Evolutionary conservation across 1,139 yeast genomes (phyloP).

Genomic region (Nematodospora anomalae): DNA sequence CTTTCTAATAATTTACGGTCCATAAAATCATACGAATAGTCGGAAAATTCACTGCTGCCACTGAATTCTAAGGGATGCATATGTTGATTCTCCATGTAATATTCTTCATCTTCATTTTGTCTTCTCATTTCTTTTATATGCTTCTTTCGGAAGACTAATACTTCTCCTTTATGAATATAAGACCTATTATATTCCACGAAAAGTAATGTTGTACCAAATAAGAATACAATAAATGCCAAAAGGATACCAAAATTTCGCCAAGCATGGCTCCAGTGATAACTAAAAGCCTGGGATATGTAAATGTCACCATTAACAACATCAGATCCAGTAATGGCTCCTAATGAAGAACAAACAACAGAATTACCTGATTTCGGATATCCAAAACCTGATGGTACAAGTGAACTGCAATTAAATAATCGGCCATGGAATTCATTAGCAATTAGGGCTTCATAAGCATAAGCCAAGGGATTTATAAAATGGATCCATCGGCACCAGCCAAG

Average conservation of each 20-base stretch:
- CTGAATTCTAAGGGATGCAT: conserved; percentile 16
- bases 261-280: conserved; percentile 56
- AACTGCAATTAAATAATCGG: conserved; percentile 47
- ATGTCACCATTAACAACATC: conserved; percentile 55
- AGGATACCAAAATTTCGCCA: conserved; percentile 87
- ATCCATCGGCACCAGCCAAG: conserved; percentile 69
- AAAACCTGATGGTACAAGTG: conserved; percentile 50
- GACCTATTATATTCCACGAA: conserved; percentile 70
- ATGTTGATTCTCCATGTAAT: conserved; percentile 8
- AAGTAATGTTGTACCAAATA: conserved; percentile 53
- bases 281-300: conserved; percentile 48
- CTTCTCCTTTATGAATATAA: conserved; percentile 81
- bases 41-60: conserved; percentile 22
- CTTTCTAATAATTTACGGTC: conserved; percentile 12
- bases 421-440: conserved; percentile 57
- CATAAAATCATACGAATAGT: conserved; percentile 33
- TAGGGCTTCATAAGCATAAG: conserved; percentile 55
- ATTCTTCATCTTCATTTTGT: conserved; percentile 11
- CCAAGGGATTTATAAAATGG: conserved; percentile 56
- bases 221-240: conserved; percentile 54
- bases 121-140: conserved; percentile 9
- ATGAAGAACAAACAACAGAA: conserved; percentile 55
- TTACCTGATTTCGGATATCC: conserved; percentile 30
- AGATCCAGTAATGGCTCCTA: conserved; percentile 64
- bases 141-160: conserved; percentile 52